Evolutionary conservation across 208 protist species (phyloP).

Genomic region (Acanthamoeba royreba): DNA sequence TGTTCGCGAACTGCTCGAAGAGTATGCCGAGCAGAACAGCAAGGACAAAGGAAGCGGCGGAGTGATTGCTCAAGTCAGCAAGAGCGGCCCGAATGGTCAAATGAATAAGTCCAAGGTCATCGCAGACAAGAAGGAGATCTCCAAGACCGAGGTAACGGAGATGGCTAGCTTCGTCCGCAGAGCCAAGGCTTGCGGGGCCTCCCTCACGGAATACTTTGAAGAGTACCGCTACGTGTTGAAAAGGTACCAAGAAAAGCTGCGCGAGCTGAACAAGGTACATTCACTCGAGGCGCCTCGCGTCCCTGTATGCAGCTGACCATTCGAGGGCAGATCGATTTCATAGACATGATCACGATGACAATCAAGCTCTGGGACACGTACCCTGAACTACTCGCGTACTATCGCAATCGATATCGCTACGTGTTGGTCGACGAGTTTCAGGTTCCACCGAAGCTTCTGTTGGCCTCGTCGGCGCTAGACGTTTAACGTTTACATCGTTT

Average conservation of each 20-base stretch:
- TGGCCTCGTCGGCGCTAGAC: too few relatives aligned
- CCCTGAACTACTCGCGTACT: not conserved
- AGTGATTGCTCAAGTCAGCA: too few relatives aligned
- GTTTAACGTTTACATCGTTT: too few relatives aligned
- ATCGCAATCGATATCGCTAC: not conserved
- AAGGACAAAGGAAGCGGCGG: not conserved
- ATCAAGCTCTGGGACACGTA: not conserved
- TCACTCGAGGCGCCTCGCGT: too few relatives aligned
- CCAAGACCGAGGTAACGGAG: not conserved
- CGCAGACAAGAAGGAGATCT: not conserved
- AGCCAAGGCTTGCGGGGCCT: not conserved
- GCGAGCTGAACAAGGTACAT: not conserved
- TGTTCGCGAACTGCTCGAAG: not conserved
- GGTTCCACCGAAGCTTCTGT: not conserved
- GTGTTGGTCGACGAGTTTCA: conserved; percentile 19
- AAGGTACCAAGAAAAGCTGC: not conserved
- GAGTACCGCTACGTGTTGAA: not conserved
- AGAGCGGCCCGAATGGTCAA: too few relatives aligned
- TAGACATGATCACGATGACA: not conserved
- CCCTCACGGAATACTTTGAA: not conserved
- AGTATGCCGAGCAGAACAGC: not conserved
- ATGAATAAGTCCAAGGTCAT: too few relatives aligned
- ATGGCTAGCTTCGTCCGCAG: not conserved
- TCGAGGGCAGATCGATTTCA: conserved; percentile 26
- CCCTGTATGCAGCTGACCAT: too few relatives aligned